A percentile compares a stretch with the other conserved stretches of the same genome.
phyloP scores from a whole-genome alignment of 495 filamentous ascomycete genomes.

The Pseudomonodictys pantanalensis region DNA sequence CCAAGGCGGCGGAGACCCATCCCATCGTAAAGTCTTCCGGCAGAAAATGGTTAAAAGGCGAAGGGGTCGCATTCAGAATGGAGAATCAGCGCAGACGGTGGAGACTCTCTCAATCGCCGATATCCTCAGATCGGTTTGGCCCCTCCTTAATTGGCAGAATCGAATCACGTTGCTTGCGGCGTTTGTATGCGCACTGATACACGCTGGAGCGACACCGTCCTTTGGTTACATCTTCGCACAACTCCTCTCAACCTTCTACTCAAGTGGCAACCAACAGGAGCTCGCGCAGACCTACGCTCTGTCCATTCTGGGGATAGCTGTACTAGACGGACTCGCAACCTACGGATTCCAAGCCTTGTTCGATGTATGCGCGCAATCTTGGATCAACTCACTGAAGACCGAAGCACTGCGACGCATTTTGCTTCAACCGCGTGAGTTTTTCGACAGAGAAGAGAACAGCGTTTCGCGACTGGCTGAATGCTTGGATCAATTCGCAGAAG shows the following conservation, averaged over 20 bases:
- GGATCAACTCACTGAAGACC: conserved; percentile 71
- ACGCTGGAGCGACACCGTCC: conserved; percentile 67
- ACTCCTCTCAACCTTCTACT: conserved; percentile 68
- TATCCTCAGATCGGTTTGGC: conserved; percentile 76
- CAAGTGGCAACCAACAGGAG: conserved; percentile 43
- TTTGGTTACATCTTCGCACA: conserved; percentile 78
- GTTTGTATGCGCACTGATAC: conserved; percentile 57
- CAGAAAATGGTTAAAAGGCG: not conserved
- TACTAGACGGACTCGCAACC: conserved; percentile 60
- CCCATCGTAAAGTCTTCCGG: not conserved
- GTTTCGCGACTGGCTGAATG: conserved; percentile 61
- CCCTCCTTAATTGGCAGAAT: conserved; percentile 52
- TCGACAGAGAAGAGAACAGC: conserved; percentile 67
- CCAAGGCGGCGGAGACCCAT: not conserved
- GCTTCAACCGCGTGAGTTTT: conserved; percentile 80
- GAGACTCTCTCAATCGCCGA: conserved; percentile 20
- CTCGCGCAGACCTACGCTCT: conserved; percentile 64
- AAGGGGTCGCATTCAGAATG: not conserved
- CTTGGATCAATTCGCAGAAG: conserved; percentile 80
- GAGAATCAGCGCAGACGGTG: not conserved
- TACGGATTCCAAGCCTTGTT: conserved; percentile 68
- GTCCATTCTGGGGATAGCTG: conserved; percentile 64
- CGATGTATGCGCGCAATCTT: conserved; percentile 69
- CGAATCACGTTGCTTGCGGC: conserved; percentile 60
- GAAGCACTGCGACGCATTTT: conserved; percentile 69